Evolutionary conservation across 805 yeast genomes (phyloP).

Genomic region (Myxozyma sirexii): DNA sequence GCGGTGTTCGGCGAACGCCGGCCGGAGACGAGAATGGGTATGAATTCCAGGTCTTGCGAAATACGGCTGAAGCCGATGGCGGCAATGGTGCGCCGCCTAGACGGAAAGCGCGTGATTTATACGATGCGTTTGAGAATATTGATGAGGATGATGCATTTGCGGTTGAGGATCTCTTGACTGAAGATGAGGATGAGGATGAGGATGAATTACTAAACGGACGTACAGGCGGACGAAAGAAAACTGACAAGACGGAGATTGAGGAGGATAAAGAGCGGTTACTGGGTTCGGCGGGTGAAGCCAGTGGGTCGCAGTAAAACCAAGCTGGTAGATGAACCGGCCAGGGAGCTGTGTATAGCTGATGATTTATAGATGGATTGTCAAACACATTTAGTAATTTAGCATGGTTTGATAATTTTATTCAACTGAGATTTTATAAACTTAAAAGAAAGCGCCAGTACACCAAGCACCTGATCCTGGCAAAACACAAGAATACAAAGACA

Average conservation of each 20-base stretch:
- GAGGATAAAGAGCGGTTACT: conserved; percentile 20
- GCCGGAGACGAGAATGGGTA: conserved; percentile 54
- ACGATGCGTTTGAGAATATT: conserved; percentile 33
- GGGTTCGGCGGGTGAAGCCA: conserved; percentile 4
- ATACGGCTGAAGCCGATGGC: neutral
- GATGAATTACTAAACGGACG: conserved; percentile 9
- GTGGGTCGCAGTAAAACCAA: conserved; percentile 8
- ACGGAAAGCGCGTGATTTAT: conserved; percentile 32
- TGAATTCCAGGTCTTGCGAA: conserved; percentile 61
- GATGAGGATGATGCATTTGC: conserved; percentile 34
- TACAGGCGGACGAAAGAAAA: conserved; percentile 5
- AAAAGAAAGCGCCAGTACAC: neutral
- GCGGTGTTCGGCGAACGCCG: conserved; percentile 41
- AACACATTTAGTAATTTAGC: neutral
- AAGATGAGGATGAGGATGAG: conserved; percentile 27
- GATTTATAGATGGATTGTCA: no score
- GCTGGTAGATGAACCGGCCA: no score
- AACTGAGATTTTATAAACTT: neutral
- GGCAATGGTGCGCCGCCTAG: conserved; percentile 5
- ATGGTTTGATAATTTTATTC: neutral
- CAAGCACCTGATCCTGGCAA: neutral
- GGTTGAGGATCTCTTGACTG: conserved; percentile 26
- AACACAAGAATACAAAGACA: neutral
- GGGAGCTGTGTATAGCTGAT: neutral
- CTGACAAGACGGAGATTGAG: neutral